Percentiles rank a stretch among this genome's conserved stretches.
phyloP scores from a whole-genome alignment of 176 grass and related monocot genomes.

The Raddia distichophylla region DNA sequence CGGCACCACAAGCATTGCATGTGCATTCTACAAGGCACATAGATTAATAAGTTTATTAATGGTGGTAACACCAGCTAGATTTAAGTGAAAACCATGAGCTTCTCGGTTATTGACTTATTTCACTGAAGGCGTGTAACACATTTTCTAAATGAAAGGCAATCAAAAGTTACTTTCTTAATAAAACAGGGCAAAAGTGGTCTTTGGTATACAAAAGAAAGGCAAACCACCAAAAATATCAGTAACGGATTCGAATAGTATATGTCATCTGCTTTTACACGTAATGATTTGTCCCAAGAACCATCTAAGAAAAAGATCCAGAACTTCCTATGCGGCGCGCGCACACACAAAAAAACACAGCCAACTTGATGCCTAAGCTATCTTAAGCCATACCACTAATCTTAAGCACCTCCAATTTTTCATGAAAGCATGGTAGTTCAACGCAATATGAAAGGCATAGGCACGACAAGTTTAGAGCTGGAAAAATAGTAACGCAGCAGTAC shows the following conservation, averaged over 20 bases:
- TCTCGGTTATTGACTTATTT: neutral
- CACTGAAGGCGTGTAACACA: neutral
- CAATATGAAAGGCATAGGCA: neutral
- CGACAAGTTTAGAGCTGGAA: neutral
- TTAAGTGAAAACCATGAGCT: neutral
- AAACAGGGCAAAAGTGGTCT: neutral
- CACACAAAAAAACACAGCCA: neutral
- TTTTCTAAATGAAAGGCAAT: neutral
- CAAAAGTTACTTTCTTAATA: neutral
- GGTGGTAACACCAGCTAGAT: too few species aligned
- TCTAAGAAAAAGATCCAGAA: neutral
- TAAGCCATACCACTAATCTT: neutral
- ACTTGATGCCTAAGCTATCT: neutral
- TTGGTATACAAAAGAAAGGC: neutral
- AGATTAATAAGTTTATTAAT: neutral
- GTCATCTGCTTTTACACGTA: neutral
- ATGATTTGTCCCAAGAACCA: conserved; percentile 1
- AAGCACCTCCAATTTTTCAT: conserved; percentile 7
- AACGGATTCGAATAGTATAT: neutral
- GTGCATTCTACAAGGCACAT: conserved; percentile 1
- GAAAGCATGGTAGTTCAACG: neutral
- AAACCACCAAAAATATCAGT: neutral
- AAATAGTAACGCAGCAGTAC: neutral
- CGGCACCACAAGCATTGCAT: neutral
- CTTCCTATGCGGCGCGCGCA: conserved; percentile 2